Evolutionary conservation across 495 filamentous ascomycete genomes (phyloP).

Genomic region (Cairneyella variabilis): DNA sequence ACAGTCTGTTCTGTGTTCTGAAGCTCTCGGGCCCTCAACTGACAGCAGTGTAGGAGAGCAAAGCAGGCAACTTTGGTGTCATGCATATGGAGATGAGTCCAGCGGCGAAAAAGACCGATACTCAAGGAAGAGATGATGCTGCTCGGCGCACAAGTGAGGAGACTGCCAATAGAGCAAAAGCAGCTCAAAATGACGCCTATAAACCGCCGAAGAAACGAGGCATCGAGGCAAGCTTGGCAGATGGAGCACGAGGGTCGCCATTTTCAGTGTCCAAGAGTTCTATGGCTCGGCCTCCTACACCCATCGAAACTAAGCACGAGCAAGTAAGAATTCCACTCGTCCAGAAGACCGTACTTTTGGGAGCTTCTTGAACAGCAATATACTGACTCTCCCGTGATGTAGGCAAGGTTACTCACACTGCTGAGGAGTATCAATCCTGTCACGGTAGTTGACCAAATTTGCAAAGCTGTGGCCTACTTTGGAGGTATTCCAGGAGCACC

Average conservation of each 20-base stretch:
- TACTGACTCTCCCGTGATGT: too few relatives aligned
- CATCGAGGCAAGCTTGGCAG: constrained; percentile 33
- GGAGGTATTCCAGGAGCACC: constrained; percentile 53
- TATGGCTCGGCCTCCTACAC: constrained; percentile 30
- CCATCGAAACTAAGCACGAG: constrained; percentile 48
- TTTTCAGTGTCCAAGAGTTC: constrained; percentile 21
- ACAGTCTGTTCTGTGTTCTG: too few relatives aligned
- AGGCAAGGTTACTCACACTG: too few relatives aligned
- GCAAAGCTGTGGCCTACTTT: constrained; percentile 54
- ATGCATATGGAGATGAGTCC: constrained; percentile 50
- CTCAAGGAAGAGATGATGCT: constrained; percentile 43
- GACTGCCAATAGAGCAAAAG: constrained; percentile 47
- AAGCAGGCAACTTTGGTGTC: constrained; percentile 56
- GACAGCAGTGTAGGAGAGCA: too few relatives aligned
- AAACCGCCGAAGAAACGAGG: constrained; percentile 44
- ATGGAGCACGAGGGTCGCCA: constrained; percentile 28
- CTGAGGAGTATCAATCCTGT: constrained; percentile 47
- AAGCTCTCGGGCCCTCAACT: too few relatives aligned
- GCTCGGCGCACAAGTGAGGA: constrained; percentile 47
- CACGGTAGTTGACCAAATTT: constrained; percentile 52
- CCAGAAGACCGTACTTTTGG: too few relatives aligned
- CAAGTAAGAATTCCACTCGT: constrained; percentile 51
- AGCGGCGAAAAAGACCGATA: constrained; percentile 42
- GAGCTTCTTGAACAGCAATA: too few relatives aligned
- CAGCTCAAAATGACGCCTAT: constrained; percentile 47